phyloP scores from a whole-genome alignment of 2,329 filamentous ascomycete species.

The Metarhizium guizhouense region DNA sequence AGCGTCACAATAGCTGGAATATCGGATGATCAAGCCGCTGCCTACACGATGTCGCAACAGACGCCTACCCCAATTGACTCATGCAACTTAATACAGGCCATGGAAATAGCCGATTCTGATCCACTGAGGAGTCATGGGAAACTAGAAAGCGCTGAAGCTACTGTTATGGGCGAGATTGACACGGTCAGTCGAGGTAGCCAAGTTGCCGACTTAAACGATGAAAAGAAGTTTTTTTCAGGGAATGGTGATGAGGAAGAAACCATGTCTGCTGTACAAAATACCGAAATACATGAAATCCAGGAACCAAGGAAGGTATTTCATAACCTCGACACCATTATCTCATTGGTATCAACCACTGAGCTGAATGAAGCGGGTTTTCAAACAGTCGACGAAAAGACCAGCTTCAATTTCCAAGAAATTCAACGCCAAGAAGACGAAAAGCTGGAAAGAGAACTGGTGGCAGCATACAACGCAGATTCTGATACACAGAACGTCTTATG shows the following conservation, averaged over 20 bases:
- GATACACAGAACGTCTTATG: not conserved
- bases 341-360: not conserved
- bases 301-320: not conserved
- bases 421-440: not conserved
- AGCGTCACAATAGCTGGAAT: not conserved
- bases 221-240: not conserved
- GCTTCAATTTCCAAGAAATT: not conserved
- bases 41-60: not conserved
- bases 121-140: not conserved
- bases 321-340: not conserved
- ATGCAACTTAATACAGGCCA: not conserved
- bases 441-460: not conserved
- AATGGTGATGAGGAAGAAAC: not conserved
- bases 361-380: not conserved
- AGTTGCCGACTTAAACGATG: too few species aligned
- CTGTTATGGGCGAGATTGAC: not conserved
- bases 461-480: not conserved
- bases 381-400: not conserved
- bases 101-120: not conserved
- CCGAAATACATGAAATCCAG: not conserved
- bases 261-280: not conserved
- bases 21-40: not conserved
- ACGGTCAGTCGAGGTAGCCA: not conserved
- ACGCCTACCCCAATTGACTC: too few species aligned
- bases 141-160: not conserved